Evolutionary conservation across 495 filamentous ascomycete genomes (phyloP).

Genomic region (Penicillium steckii): DNA sequence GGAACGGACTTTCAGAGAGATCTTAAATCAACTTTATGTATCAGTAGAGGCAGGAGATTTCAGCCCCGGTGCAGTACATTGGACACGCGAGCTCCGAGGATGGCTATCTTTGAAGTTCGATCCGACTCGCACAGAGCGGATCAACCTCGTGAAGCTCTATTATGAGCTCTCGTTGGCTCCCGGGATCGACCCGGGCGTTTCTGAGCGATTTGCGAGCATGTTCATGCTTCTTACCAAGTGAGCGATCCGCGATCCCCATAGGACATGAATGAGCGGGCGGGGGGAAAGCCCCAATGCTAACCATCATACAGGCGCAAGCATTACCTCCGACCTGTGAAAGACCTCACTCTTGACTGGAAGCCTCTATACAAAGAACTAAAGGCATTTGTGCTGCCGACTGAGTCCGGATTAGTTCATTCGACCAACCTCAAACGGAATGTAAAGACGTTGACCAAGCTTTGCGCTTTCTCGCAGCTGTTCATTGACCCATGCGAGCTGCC

Average conservation of each 20-base stretch:
- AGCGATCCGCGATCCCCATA: conserved; percentile 37
- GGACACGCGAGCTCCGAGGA: conserved; percentile 92
- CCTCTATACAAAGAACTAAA: conserved; percentile 92
- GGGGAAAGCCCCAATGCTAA: conserved; percentile 25
- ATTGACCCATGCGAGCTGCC: conserved; percentile 85
- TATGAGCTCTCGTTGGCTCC: conserved; percentile 92
- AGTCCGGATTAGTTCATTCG: conserved; percentile 64
- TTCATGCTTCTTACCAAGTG: conserved; percentile 91
- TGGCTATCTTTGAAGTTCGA: conserved; percentile 98
- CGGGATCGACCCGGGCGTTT: conserved; percentile 74
- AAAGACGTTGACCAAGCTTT: conserved; percentile 80
- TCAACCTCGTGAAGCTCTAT: conserved; percentile 84
- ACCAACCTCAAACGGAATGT: conserved; percentile 65
- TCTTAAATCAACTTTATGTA: conserved; percentile 89
- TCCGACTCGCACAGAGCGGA: conserved; percentile 75
- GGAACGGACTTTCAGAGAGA: conserved; percentile 73
- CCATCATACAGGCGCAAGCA: conserved; percentile 78
- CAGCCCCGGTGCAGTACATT: conserved; percentile 87
- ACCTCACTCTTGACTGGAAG: conserved; percentile 88
- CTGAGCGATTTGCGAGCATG: conserved; percentile 95
- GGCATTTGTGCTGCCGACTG: conserved; percentile 78
- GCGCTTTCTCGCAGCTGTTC: conserved; percentile 84
- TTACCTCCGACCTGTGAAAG: conserved; percentile 84
- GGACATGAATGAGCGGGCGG: not conserved
- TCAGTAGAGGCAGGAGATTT: conserved; percentile 91